Base-by-base conservation (phyloP, 768 basidiomycete species). In the Clathrus columnatus region DNA sequence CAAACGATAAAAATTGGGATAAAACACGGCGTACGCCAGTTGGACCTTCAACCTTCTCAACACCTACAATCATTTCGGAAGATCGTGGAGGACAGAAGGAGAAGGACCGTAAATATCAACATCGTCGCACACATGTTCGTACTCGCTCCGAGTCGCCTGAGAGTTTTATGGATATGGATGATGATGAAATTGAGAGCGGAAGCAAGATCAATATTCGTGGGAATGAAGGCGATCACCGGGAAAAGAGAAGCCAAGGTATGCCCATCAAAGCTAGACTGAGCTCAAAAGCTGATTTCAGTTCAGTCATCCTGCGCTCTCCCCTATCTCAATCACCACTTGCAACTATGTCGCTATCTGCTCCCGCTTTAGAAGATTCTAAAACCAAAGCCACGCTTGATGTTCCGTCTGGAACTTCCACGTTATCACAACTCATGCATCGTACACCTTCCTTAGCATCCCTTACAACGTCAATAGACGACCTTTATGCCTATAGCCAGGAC, bases 101-200 rank as follows among this genome's bases (percentile, higher is more conserved):
- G 36, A 36, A 36, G 36, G 2, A 5, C n/a, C n/a, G n/a, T n/a
- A n/a, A n/a, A n/a, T n/a, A n/a, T 11, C 11, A 36, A 11, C 36
- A 36, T 10, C 14, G 18, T 28, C n/a, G 23, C 20, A 4, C 11
- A 1, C 48, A 7, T 23, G 26, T 42, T 41, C 11, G 68, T 70
- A 10, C 71, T 73, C 62, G 41, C 50, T 57, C 56, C n/a, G 36
- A 29, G 16, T 55, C 54, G 5, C 54, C 50, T 23, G 48, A 48
- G 44, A 83, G 81, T 21, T 83, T 82, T 69, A 81, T 84, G 51
- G 80, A 87, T 72, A 70, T 85, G 57, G 84, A 83, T 54, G 86
- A 87, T 60, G 83, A 85, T 41, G 80, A 80, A 17, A 50, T 53
- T 5, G 54, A 28, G 46, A 41, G 51, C 14, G 8, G 8, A 6